Evolutionary conservation across 2,329 filamentous ascomycete genomes (phyloP).

Genomic region (Fusarium multiceps): DNA sequence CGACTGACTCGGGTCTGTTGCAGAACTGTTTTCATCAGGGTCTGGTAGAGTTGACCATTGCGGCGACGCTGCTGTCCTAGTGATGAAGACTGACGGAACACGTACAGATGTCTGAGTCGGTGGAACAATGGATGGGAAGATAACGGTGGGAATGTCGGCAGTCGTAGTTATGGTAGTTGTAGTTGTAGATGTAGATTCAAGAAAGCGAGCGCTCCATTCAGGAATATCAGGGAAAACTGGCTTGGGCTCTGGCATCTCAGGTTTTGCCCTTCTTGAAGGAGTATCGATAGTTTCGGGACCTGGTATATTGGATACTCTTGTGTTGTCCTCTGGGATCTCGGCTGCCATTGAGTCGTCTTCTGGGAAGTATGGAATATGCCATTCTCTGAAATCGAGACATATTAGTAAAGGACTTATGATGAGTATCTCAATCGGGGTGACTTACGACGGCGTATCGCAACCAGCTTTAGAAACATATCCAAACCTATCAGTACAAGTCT

Average conservation of each 20-base stretch:
- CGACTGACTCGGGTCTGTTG: not conserved
- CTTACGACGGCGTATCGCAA: not conserved
- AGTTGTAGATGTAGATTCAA: not conserved
- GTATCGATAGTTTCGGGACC: not conserved
- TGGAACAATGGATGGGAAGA: not conserved
- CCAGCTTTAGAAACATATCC: not conserved
- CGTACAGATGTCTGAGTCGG: not conserved
- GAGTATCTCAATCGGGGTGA: not conserved
- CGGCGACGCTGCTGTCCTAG: not conserved
- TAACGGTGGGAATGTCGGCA: not conserved
- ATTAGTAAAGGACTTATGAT: not conserved
- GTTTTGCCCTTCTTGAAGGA: not conserved
- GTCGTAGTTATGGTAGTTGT: not conserved
- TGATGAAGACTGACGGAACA: constrained; percentile 1
- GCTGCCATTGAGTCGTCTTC: not conserved
- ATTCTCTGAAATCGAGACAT: not conserved
- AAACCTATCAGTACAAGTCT: not conserved
- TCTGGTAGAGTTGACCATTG: constrained; percentile 1
- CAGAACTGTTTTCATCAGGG: not conserved
- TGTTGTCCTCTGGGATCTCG: not conserved
- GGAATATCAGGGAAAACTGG: not conserved
- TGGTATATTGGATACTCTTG: not conserved
- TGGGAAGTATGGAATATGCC: not conserved
- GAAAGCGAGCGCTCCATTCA: not conserved
- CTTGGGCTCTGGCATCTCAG: not conserved